These are phyloP conservation scores for Thermochaetoides dissita DNA, from an alignment of 2,329 filamentous ascomycete species.

Conservation along the genomic window DNA sequence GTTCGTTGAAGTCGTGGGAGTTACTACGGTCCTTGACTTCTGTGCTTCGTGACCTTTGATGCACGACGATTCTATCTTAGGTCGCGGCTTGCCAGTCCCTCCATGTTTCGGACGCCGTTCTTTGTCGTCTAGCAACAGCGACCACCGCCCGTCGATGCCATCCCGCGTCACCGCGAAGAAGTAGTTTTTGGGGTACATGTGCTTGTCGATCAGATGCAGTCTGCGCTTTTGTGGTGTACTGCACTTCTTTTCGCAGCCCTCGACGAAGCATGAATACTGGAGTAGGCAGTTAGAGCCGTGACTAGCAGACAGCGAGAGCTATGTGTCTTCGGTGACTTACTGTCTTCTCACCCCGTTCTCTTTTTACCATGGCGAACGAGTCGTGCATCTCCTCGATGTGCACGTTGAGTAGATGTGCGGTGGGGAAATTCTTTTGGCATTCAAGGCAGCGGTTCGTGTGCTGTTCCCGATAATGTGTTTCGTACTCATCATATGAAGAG, in stretches of 20 bases:
- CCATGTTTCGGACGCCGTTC: conserved; percentile 31
- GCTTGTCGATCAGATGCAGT: conserved; percentile 86
- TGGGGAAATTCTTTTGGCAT: conserved; percentile 80
- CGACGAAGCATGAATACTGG: conserved; percentile 78
- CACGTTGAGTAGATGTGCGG: conserved; percentile 61
- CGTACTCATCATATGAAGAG: conserved; percentile 63
- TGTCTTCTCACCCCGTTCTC: conserved; percentile 74
- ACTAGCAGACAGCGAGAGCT: conserved; percentile 1
- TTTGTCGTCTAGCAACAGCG: conserved; percentile 53
- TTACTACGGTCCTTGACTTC: too few species aligned
- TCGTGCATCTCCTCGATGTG: conserved; percentile 92
- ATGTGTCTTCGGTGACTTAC: conserved; percentile 32
- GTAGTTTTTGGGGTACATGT: conserved; percentile 77
- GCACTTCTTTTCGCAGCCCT: conserved; percentile 75
- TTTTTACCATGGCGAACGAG: conserved; percentile 55
- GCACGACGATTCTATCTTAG: too few species aligned
- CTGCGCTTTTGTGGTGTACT: conserved; percentile 70
- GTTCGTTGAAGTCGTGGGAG: too few species aligned
- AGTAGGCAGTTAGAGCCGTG: background rate
- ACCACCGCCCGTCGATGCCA: conserved; percentile 74
- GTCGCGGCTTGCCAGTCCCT: too few species aligned
- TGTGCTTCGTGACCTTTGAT: too few species aligned
- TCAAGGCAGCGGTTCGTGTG: conserved; percentile 77
- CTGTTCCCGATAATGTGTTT: conserved; percentile 66
- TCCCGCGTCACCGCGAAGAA: conserved; percentile 78